These are phyloP conservation scores for Aureobasidium pullulans DNA, from an alignment of 2,329 filamentous ascomycete species.

Conservation along the genomic window DNA sequence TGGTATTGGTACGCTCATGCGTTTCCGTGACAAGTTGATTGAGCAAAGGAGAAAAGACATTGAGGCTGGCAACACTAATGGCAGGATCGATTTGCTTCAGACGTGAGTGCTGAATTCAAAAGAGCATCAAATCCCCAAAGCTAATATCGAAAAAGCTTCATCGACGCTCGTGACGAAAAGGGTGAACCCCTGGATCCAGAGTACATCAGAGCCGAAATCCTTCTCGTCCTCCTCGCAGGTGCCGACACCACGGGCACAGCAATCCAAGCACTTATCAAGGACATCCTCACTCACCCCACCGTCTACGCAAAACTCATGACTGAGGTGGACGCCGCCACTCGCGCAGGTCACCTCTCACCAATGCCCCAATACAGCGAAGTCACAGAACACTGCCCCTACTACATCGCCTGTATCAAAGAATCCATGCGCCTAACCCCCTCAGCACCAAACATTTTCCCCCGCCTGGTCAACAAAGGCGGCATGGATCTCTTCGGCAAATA, in stretches of 20 bases:
- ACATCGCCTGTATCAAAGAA: constrained; percentile 9
- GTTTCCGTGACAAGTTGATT: constrained; percentile 50
- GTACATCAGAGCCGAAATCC: constrained; percentile 47
- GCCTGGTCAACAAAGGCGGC: constrained; percentile 1
- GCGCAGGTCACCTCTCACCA: constrained; percentile 3
- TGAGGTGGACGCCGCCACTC: constrained; percentile 36
- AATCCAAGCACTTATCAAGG: constrained; percentile 23
- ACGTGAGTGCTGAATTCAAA: constrained; percentile 27
- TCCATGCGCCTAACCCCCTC: constrained; percentile 9
- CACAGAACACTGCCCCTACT: constrained; percentile 4
- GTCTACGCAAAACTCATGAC: constrained; percentile 39
- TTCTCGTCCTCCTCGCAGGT: constrained; percentile 46
- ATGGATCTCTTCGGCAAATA: constrained; percentile 18
- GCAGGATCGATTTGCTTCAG: constrained; percentile 48
- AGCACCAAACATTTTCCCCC: constrained; percentile 4
- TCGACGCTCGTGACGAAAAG: constrained; percentile 30
- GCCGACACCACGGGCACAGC: constrained; percentile 45
- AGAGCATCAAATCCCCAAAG: neutral
- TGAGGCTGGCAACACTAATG: constrained; percentile 36
- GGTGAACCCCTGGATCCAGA: constrained; percentile 42
- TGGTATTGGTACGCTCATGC: constrained; percentile 51
- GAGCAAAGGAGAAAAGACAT: constrained; percentile 42
- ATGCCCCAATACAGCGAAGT: constrained; percentile 7
- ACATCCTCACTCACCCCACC: constrained; percentile 16
- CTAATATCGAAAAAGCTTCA: constrained; percentile 20